phyloP scores from a whole-genome alignment of 2,329 filamentous ascomycete genomes.

The Stagonosporopsis rhizophila region DNA sequence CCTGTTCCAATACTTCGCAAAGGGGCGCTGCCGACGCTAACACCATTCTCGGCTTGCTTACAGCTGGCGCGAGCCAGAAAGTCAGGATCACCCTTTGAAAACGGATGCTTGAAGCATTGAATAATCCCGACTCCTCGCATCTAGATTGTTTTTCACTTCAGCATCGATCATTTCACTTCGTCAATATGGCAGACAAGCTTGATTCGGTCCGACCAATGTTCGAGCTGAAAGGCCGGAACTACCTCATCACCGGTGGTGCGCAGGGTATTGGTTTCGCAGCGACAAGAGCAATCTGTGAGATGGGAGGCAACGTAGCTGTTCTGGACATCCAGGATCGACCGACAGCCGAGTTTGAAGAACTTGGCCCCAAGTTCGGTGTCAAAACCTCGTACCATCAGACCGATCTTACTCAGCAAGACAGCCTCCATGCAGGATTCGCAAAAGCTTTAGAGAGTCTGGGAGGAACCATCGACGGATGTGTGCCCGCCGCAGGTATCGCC shows the following conservation, averaged over 20 bases:
- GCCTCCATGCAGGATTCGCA: constrained; percentile 21
- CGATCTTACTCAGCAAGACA: constrained; percentile 26
- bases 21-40: constrained; percentile 5
- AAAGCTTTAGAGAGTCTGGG: constrained; percentile 21
- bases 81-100: background rate
- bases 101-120: background rate
- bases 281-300: constrained; percentile 27
- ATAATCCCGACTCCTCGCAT: background rate
- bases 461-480: constrained; percentile 25
- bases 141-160: too few species aligned
- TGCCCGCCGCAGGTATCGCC: constrained; percentile 49
- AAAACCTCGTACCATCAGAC: constrained; percentile 24
- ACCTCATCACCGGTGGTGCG: constrained; percentile 28
- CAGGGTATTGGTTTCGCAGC: constrained; percentile 29
- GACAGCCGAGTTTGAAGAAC: constrained; percentile 13
- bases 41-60: background rate
- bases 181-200: constrained; percentile 21
- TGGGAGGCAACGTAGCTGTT: constrained; percentile 29
- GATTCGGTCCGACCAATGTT: constrained; percentile 23
- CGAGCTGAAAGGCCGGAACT: constrained; percentile 24
- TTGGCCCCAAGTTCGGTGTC: constrained; percentile 21
- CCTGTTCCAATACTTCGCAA: background rate
- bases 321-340: constrained; percentile 24
- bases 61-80: constrained; percentile 1
- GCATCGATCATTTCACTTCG: background rate